Evolutionary conservation across 495 filamentous ascomycete genomes (phyloP), one percentile per base, ranked within the genome.

Genomic region (Aspergillus steynii): DNA sequence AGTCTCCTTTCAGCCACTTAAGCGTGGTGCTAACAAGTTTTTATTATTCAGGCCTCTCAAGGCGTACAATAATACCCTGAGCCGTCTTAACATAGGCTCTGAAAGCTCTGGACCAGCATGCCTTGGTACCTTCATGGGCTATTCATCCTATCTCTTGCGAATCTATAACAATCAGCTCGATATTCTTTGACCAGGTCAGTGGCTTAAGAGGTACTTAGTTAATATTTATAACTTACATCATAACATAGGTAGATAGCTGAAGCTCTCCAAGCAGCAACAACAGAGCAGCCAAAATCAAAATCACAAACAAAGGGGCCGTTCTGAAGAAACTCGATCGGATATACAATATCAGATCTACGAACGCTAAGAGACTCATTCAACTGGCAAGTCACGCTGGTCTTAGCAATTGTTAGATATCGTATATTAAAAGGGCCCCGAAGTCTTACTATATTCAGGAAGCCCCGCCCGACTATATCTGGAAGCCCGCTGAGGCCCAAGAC

Each of bases 141-240:
- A 49, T 49, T 49, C 46, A n/a, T 49, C 46, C 46, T 49, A 49
- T 49, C 10, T 49, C 46, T 49, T 49, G 46, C 46, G 46, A 49
- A 9, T 49, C 46, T 49, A 49, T 49, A 9, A 9, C 10, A 49
- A 49, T 49, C 46, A 9, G 46, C 46, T 49, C 25, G 10, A 14
- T 10, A 50, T 50, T 10, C 48, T 50, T 50, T 50, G 48, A 50
- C 20, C 10, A 50, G 48, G 48, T 50, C 10, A 50, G 48, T 50
- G 20, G 48, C 48, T 50, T 50, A 1, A 14, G 48, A 10, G 48
- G 48, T 50, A 14, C 48, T 50, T 50, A 50, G n/a, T n/a, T n/a
- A n/a, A 50, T 25, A 50, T 50, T 14, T 50, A 14, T 50, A 50
- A 12, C 15, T 50, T 14, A 50, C 48, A 10, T 50, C 48, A 50